Evolutionary conservation across 495 filamentous ascomycete genomes (phyloP).

Genomic region (Penicillium riverlandense): DNA sequence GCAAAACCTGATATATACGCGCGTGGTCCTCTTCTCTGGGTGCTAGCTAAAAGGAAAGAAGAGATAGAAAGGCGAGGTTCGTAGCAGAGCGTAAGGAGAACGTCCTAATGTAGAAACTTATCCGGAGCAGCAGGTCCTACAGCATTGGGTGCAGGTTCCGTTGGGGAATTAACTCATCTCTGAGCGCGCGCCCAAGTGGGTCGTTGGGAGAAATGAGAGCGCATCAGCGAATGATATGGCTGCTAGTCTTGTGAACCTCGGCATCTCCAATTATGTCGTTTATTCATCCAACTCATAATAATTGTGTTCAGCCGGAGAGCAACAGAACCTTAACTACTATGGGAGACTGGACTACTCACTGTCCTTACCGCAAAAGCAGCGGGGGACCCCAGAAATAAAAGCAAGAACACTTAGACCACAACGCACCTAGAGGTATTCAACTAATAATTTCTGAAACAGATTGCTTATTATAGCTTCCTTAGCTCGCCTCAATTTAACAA

Average conservation of each 20-base stretch:
- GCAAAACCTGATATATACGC: too few relatives aligned
- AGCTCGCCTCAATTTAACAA: too few relatives aligned
- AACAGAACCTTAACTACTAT: too few relatives aligned
- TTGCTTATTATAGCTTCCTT: too few relatives aligned
- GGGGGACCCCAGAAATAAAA: too few relatives aligned
- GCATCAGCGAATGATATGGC: neutral
- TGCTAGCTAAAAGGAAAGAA: neutral
- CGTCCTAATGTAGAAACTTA: neutral
- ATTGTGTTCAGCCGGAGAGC: too few relatives aligned
- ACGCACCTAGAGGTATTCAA: too few relatives aligned
- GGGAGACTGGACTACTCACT: too few relatives aligned
- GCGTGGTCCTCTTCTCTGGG: neutral
- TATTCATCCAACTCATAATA: neutral
- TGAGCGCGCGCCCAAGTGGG: neutral
- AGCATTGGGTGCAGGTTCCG: neutral
- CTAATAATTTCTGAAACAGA: too few relatives aligned
- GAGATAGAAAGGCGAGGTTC: neutral
- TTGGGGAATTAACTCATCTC: constrained; percentile 1
- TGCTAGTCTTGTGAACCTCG: neutral
- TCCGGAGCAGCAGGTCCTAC: neutral
- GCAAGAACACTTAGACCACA: too few relatives aligned
- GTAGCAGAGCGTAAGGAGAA: neutral
- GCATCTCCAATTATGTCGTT: neutral
- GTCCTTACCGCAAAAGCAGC: too few relatives aligned
- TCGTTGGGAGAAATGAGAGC: constrained; percentile 3